These are phyloP conservation scores for Aaosphaeria arxii DNA, from an alignment of 2,329 filamentous ascomycete genomes.

Conservation along the genomic window DNA sequence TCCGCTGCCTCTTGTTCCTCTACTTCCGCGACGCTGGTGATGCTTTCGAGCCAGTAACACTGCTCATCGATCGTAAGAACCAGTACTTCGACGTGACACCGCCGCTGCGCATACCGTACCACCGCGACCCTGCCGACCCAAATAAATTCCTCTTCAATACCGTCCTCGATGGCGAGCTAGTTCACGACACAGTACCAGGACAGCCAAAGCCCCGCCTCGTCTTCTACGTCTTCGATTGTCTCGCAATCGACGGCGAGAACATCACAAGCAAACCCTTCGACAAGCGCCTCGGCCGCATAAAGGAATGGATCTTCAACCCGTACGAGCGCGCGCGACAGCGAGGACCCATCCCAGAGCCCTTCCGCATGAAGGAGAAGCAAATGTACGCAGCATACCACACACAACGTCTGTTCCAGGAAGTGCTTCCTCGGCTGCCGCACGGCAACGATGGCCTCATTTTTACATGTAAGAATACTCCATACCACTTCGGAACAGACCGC, in stretches of 20 bases:
- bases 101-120: slow-evolving; percentile 76
- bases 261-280: slow-evolving; percentile 79
- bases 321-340: slow-evolving; percentile 66
- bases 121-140: slow-evolving; percentile 54
- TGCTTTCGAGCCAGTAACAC: slow-evolving; percentile 56
- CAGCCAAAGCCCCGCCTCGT: slow-evolving; percentile 65
- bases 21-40: slow-evolving; percentile 58
- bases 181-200: slow-evolving; percentile 70
- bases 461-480: slow-evolving; percentile 84
- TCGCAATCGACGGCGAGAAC: slow-evolving; percentile 73
- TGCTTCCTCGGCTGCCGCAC: slow-evolving; percentile 80
- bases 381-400: slow-evolving; percentile 88
- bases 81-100: slow-evolving; percentile 84
- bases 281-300: slow-evolving; percentile 85
- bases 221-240: slow-evolving; percentile 91
- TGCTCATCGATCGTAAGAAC: slow-evolving; percentile 96
- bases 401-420: slow-evolving; percentile 72
- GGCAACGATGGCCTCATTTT: slow-evolving; percentile 97
- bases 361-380: slow-evolving; percentile 80
- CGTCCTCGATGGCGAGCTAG: slow-evolving; percentile 88
- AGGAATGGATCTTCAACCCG: slow-evolving; percentile 70
- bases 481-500: slow-evolving; percentile 85
- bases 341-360: slow-evolving; percentile 65
- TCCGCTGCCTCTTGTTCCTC: slow-evolving; percentile 91
- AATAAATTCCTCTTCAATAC: slow-evolving; percentile 72